Evolutionary conservation across 1,139 yeast species (phyloP), one percentile per base, ranked within the genome.

Genomic region (Yamadazyma trypodendri): DNA sequence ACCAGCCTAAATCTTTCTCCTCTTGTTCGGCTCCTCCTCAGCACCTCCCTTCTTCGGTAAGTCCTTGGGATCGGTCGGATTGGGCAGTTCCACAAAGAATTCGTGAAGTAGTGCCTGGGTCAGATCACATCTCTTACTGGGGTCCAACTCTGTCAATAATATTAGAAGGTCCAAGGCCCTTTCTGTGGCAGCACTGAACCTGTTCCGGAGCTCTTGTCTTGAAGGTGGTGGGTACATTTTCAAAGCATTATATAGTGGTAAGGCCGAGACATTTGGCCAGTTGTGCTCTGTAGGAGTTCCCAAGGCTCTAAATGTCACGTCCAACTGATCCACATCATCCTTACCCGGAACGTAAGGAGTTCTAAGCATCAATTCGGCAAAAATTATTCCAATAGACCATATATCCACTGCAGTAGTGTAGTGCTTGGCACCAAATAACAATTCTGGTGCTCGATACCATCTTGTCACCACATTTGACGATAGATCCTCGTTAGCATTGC

Each of bases 391-490:
- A 14, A 89, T 81, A 0, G 96, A 86, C 98, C 98, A 92, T 2
- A 88, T 70, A 60, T 92, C 98, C 2, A 92, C 78, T 0, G 95
- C 96, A 2, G 78, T 81, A 0, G 96, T 85, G 54, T 92, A 92
- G 56, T 88, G 95, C 38, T 80, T 76, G 1, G 97, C 90, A 0
- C 96, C 96, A 56, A 90, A 83, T 28, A 92, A 63, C 35, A 92
- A 67, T 53, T 92, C 98, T 0, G 98, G 98, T 0, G 97, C 95
- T 39, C 97, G 68, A 61, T 92, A 92, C 98, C 98, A 92, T 43
- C 97, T 68, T 2, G 99, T 92, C 2, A 92, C 99, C 8, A 92
- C 98, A 47, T 90, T 90, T 1, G 95, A 85, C 0, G 97, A 86
- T 56, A 92, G 67, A 42, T 79, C 84, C 49, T 86, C 92, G 39